Evolutionary conservation across 176 grass and related monocot genomes (phyloP), one percentile per base, ranked within the genome.

Genomic region (Themeda triandra): DNA sequence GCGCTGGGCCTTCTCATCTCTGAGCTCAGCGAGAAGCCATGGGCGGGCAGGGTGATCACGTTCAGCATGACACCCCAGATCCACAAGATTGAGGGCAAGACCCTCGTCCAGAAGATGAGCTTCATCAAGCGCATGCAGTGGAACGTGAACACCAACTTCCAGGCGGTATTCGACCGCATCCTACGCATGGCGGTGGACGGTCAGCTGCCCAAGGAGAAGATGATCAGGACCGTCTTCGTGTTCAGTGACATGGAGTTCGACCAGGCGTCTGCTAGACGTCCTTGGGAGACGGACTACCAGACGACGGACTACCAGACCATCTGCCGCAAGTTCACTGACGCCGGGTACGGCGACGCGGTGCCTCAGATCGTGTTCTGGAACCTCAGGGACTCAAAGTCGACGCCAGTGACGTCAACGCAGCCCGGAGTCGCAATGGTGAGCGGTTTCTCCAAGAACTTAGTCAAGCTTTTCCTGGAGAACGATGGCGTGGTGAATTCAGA

Each of bases 181-280:
- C 89, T 91, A 10, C 48, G 19, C 62, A 72, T 79, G 40, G 73
- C 85, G 30, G 76, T 73, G 10, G 75, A 71, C 19, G 84, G 45
- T 6, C 66, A 27, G 37, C 53, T 91, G 58, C 45, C 80, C 19
- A 33, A 69, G 42, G 85, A 83, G 9, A 77, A 46, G 84, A 91
- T 91, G 89, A 81, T 91, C 65, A 74, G 60, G 77, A 75, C 42
- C 46, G 66, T 93, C 42, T 88, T 97, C 35, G 92, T 94, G 64
- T 97, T 97, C 88, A 97, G 88, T 36, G 94, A 97, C 83, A 92
- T 97, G 94, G 94, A 97, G 79, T 97, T 97, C 82, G 94, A 97
- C 44, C 0, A 53, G 75, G 94, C 92, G 46, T 94, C 90, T 45
- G 39, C 39, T 40, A 33, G 32, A 2, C 8, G 14, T 9, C 8